Percentiles rank a stretch among this genome's conserved stretches.
Conservation (phyloP, 768 basidiomycete genomes). For the Lepiota brunneoincarnata region DNA sequence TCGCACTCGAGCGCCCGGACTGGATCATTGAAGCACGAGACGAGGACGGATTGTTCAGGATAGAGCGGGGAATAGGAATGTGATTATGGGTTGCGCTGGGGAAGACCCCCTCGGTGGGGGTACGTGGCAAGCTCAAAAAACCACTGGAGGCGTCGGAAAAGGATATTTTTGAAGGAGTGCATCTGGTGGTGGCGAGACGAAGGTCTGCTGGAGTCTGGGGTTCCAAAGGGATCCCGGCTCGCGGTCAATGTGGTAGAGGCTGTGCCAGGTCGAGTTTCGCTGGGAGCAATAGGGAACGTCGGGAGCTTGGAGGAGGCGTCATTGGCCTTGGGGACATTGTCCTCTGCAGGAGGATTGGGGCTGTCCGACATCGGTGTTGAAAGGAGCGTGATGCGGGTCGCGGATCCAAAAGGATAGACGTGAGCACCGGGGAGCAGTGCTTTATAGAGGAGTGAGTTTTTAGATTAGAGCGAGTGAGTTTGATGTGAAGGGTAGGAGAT, state of each 20-base stretch:
- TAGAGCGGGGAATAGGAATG: constrained; percentile 15
- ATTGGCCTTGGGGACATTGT: constrained; percentile 12
- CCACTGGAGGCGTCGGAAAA: constrained; percentile 20
- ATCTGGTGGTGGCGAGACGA: constrained; percentile 28
- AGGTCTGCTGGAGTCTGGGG: constrained; percentile 32
- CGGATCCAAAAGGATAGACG: constrained; percentile 6
- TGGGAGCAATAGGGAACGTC: constrained; percentile 10
- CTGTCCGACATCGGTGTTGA: constrained; percentile 2
- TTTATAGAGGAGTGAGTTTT: constrained; percentile 8
- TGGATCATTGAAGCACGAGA: constrained; percentile 2
- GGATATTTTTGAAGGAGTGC: constrained; percentile 23
- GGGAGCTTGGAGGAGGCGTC: constrained; percentile 12
- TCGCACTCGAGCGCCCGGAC: constrained; percentile 9
- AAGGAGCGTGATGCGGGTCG: constrained; percentile 3
- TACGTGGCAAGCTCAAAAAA: constrained; percentile 16
- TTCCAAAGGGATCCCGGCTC: constrained; percentile 31
- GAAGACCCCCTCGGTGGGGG: constrained; percentile 10
- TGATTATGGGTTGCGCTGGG: constrained; percentile 12
- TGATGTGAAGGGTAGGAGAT: not conserved
- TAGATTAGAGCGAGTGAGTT: not conserved
- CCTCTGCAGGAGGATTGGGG: constrained; percentile 1
- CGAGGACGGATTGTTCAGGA: constrained; percentile 11
- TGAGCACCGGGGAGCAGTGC: not conserved
- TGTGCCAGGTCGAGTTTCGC: constrained; percentile 19
- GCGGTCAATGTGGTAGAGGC: constrained; percentile 20